phyloP scores from a whole-genome alignment of 106 monocot species.

The Triglochin maritima region DNA sequence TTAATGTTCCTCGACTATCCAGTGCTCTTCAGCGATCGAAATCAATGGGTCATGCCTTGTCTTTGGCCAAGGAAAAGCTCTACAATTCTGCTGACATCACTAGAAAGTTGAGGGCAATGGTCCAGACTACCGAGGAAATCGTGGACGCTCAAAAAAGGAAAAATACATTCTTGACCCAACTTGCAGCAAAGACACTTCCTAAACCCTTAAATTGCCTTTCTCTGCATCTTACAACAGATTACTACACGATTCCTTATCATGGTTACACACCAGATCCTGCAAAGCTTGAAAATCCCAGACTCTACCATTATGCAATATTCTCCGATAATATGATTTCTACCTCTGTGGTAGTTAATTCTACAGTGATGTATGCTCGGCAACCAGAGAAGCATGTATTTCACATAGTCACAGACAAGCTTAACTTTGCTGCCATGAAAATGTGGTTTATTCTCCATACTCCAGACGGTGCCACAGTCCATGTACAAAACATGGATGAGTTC shows the following conservation, averaged over 20 bases:
- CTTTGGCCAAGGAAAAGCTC: slow-evolving; percentile 21
- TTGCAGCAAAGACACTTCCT: slow-evolving; percentile 32
- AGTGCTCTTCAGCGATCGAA: slow-evolving; percentile 29
- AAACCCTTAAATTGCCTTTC: slow-evolving; percentile 39
- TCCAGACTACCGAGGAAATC: slow-evolving; percentile 20
- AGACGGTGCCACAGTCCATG: slow-evolving; percentile 14
- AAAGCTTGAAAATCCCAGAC: slow-evolving; percentile 26
- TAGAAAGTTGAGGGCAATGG: slow-evolving; percentile 42
- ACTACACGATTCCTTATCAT: slow-evolving; percentile 17
- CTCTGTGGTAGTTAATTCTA: slow-evolving; percentile 44
- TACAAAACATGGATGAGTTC: slow-evolving; percentile 34
- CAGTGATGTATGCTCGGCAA: slow-evolving; percentile 20
- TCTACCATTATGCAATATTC: slow-evolving; percentile 50
- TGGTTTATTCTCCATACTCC: slow-evolving; percentile 26
- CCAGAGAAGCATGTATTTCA: slow-evolving; percentile 49
- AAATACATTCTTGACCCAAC: slow-evolving; percentile 31
- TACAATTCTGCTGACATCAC: slow-evolving; percentile 22
- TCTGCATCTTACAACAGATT: slow-evolving; percentile 33
- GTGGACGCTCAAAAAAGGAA: slow-evolving; percentile 21
- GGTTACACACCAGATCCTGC: slow-evolving; percentile 1
- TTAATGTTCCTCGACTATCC: neutral
- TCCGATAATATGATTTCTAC: slow-evolving; percentile 45
- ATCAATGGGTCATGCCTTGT: slow-evolving; percentile 25
- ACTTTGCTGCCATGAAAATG: slow-evolving; percentile 42
- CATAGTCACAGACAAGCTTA: slow-evolving; percentile 31